Conservation (phyloP, 2,329 filamentous ascomycete species). For the Zymoseptoria tritici region DNA sequence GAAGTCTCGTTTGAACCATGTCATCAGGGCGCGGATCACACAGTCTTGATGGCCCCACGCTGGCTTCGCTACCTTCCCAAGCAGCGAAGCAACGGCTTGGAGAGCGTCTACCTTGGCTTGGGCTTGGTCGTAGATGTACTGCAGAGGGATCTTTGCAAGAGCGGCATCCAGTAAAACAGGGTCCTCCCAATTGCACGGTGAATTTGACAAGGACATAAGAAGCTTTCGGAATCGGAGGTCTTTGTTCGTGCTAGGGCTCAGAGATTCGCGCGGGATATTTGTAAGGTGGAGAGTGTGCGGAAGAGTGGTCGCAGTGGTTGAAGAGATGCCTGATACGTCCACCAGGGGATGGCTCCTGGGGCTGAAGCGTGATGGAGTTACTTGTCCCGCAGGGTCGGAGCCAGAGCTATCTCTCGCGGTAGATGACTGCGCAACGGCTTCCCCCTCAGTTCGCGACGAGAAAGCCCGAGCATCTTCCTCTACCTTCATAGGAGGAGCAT, state of each 20-base stretch:
- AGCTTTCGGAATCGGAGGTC: slow-evolving; percentile 55
- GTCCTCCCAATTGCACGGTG: slow-evolving; percentile 95
- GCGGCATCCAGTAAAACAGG: slow-evolving; percentile 90
- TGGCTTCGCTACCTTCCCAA: slow-evolving; percentile 65
- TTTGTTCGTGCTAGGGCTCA: slow-evolving; percentile 53
- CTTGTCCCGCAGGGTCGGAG: slow-evolving; percentile 4
- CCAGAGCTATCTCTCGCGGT: no score
- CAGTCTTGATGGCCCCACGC: slow-evolving; percentile 98
- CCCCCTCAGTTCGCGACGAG: no score
- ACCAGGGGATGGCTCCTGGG: slow-evolving; percentile 21
- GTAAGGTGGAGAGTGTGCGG: slow-evolving; percentile 55
- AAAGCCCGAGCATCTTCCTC: no score
- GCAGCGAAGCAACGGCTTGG: slow-evolving; percentile 77
- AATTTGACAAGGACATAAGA: slow-evolving; percentile 75
- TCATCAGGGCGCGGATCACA: slow-evolving; percentile 79
- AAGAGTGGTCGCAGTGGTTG: slow-evolving; percentile 37
- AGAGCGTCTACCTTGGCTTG: slow-evolving; percentile 88
- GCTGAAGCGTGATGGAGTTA: slow-evolving; percentile 22
- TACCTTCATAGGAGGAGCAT: no score
- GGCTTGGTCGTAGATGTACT: slow-evolving; percentile 86
- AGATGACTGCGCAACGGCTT: no score
- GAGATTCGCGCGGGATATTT: slow-evolving; percentile 63
- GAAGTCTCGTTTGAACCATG: slow-evolving; percentile 93
- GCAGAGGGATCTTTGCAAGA: slow-evolving; percentile 73
- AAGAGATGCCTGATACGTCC: slow-evolving; percentile 12